Conservation (phyloP, 2,329 filamentous ascomycete genomes). For the Polychaeton citri region DNA sequence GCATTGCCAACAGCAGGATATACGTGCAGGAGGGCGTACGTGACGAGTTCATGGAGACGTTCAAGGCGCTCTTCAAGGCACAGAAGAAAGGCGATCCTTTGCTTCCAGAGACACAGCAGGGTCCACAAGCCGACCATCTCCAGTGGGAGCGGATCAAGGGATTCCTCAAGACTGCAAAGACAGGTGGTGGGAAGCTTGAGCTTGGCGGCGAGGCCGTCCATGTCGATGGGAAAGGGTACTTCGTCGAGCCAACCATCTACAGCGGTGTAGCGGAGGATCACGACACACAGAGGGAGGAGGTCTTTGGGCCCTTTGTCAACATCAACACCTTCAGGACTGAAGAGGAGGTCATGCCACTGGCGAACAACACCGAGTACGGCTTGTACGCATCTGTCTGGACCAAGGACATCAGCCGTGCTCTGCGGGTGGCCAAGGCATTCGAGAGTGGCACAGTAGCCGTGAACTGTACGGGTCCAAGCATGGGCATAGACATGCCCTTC, state of each 20-base stretch:
- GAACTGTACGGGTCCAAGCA: constrained; percentile 26
- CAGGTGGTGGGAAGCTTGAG: constrained; percentile 12
- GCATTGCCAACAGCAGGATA: constrained; percentile 45
- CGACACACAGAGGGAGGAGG: constrained; percentile 22
- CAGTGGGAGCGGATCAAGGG: constrained; percentile 33
- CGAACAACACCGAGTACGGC: constrained; percentile 26
- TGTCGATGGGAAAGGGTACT: constrained; percentile 23
- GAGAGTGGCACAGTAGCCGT: constrained; percentile 28
- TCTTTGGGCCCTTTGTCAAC: constrained; percentile 25
- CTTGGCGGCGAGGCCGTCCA: constrained; percentile 10
- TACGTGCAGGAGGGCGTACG: constrained; percentile 43
- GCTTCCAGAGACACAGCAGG: constrained; percentile 19
- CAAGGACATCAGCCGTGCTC: constrained; percentile 22
- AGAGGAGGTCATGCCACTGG: constrained; percentile 21
- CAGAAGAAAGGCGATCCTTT: constrained; percentile 16
- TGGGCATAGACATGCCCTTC: constrained; percentile 25
- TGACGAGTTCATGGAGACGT: constrained; percentile 29
- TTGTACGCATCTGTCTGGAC: constrained; percentile 25
- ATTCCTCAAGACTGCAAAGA: constrained; percentile 11
- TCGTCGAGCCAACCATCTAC: constrained; percentile 36
- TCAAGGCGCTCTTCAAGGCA: constrained; percentile 21
- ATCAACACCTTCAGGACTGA: constrained; percentile 24
- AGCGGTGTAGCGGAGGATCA: constrained; percentile 29
- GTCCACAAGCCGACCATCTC: constrained; percentile 38
- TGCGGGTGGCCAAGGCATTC: constrained; percentile 27